Evolutionary conservation across 139 green algal genomes (phyloP), one percentile per base, ranked within the genome.

Genomic region (Deuterostichococcus epilithicus): DNA sequence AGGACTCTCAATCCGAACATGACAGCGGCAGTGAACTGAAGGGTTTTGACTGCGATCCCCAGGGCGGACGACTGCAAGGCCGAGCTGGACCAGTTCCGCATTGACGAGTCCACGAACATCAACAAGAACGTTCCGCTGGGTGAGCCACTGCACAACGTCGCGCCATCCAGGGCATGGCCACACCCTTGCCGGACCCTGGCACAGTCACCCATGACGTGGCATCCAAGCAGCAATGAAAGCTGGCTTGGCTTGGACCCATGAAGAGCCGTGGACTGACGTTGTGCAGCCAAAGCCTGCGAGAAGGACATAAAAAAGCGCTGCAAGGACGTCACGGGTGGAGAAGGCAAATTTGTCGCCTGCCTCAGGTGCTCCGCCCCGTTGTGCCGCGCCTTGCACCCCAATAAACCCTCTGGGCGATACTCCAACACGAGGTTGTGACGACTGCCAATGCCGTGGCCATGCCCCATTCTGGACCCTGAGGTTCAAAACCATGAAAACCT

Each of bases 91-190:
- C 70, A 84, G 6, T 95, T 92, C 82, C 91, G 90, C 71, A 81
- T 87, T 1, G 79, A 86, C 33, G 78, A 87, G 15, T 84, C 89
- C 69, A 80, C 58, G 36, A 95, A 96, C 82, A 92, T 97, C 82
- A 94, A 94, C 81, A 76, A 81, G 35, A 92, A 97, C 73, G 73
- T 94, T 18, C 84, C 88, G 0, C 81, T 97, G 45, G 91, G 86
- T 91, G 72, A 39, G 82, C 72, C 52, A 28, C 3, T 5, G 52
- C 20, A n/a, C n/a, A n/a, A 63, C 44, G 63, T 13, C 45, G 45
- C 15, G 45, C 45, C 45, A 26, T 60, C 15, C 45, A 60, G 18
- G 15, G 15, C 15, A 13, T 60, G 13, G 45, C 18, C 45, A 26
- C 18, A 18, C 45, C 13, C 45, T 60, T 18, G 15, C 45, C 45